A percentile compares a stretch with the other conserved stretches of the same genome.
Evolutionary conservation across 345 rosid species (phyloP).

Genomic region (Linum tenue): DNA sequence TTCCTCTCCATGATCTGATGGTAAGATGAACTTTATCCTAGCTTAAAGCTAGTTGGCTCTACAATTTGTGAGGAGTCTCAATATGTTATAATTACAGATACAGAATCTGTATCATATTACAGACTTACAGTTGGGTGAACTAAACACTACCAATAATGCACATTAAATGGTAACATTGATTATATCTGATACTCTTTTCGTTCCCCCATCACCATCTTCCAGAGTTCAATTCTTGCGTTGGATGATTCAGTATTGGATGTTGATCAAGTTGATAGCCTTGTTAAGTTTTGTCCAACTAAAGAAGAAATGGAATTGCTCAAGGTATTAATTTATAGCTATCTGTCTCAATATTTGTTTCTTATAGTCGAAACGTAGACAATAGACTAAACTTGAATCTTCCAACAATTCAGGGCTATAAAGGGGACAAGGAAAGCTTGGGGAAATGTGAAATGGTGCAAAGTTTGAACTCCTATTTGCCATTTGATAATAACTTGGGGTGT

Average conservation of each 20-base stretch:
- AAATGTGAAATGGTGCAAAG: conserved; percentile 64
- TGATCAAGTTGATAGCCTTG: conserved; percentile 77
- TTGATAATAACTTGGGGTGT: background rate
- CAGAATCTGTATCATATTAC: too few relatives aligned
- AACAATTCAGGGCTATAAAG: conserved; percentile 43
- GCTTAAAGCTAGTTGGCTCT: background rate
- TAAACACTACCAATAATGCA: too few relatives aligned
- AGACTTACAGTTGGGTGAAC: too few relatives aligned
- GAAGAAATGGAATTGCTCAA: conserved; percentile 68
- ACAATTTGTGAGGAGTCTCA: too few relatives aligned
- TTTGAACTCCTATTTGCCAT: background rate
- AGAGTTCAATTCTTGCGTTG: conserved; percentile 69
- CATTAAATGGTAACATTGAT: too few relatives aligned
- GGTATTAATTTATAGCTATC: conserved; percentile 25
- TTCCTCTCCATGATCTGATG: conserved; percentile 65
- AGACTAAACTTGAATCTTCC: background rate
- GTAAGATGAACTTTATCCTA: conserved; percentile 30
- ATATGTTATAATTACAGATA: too few relatives aligned
- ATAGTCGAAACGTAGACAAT: background rate
- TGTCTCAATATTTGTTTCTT: background rate
- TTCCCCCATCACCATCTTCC: conserved; percentile 22
- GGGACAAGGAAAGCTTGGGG: conserved; percentile 60
- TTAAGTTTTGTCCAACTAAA: conserved; percentile 80
- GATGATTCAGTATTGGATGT: conserved; percentile 64
- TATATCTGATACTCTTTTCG: conserved; percentile 13